Conservation (phyloP, 306 rosid genomes). For the Rosa persica region DNA sequence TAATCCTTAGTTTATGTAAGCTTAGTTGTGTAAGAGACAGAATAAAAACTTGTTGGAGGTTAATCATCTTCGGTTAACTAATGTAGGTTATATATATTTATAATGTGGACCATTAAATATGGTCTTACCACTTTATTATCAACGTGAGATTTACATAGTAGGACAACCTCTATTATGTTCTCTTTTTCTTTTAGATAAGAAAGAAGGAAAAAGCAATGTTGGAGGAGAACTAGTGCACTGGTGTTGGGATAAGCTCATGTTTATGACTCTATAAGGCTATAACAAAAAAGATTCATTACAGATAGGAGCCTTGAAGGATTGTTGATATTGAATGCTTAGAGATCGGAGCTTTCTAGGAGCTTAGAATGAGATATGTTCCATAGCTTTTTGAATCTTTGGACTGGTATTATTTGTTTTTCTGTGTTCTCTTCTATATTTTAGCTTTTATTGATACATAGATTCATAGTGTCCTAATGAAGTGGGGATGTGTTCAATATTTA, state of each 20-base stretch:
- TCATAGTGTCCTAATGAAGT: background rate
- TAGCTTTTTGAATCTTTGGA: conserved; percentile 6
- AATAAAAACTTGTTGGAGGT: background rate
- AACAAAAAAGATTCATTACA: background rate
- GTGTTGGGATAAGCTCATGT: background rate
- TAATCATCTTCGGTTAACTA: background rate
- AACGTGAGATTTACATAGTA: background rate
- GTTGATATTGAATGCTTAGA: conserved; percentile 1
- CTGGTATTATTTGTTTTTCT: background rate
- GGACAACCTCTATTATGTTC: background rate
- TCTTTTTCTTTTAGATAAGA: background rate
- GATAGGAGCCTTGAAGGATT: background rate
- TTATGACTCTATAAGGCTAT: background rate
- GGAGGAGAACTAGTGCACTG: background rate
- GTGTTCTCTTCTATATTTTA: background rate
- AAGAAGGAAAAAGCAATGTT: background rate
- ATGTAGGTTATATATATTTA: background rate
- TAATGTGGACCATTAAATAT: background rate
- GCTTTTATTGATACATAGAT: too few species aligned
- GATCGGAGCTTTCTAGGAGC: background rate
- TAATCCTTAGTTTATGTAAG: background rate
- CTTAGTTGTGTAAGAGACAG: background rate
- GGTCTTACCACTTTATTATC: background rate
- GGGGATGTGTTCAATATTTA: background rate
- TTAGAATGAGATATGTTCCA: background rate